Evolutionary conservation across 2,329 filamentous ascomycete genomes (phyloP), one percentile per base, ranked within the genome.

Genomic region (Bipolaris oryzae): DNA sequence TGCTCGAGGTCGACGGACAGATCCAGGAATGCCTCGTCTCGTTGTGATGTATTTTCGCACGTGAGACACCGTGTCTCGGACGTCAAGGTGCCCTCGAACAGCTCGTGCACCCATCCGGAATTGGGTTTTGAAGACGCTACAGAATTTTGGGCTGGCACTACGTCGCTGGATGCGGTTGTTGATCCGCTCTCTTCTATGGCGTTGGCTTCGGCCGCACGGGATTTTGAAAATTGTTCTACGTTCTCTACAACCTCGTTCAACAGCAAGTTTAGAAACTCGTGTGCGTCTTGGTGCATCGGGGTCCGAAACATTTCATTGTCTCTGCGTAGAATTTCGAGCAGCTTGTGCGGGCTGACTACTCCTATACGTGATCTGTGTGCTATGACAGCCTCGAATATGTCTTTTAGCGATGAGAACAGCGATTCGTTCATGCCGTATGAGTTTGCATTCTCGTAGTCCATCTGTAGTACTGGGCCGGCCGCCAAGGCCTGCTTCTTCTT

Each of bases 291-390:
- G 76, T 99, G 95, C 91, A 97, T 96, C 3, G 93, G 91, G 37
- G 92, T 94, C 56, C 92, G 88, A 71, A 99, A 99, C 89, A 96
- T 93, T 76, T 99, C 95, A 74, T 99, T 96, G 68, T 98, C 92
- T 61, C 90, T 87, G 72, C 93, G 91, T 71, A 99, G 87, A 23
- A 97, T 93, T 72, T 99, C 94, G 34, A 99, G 82, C 62, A 99
- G 97, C 60, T 93, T 89, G 69, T 94, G 89, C 1, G 95, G 95
- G 70, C 93, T 96, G 39, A 98, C 84, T 10, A 99, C 92, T 15
- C 95, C 95, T 6, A 91, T 95, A 53, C 92, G 87, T 38, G 90
- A 90, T 58, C 86, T 82, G 74, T 91, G 92, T 50, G 89, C 88
- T 53, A 96, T 91, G 50, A 98, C 83, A 0, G 93, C 90, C 76